Evolutionary conservation across 208 protist genomes (phyloP).

Genomic region (Tritrichomonas musculus): DNA sequence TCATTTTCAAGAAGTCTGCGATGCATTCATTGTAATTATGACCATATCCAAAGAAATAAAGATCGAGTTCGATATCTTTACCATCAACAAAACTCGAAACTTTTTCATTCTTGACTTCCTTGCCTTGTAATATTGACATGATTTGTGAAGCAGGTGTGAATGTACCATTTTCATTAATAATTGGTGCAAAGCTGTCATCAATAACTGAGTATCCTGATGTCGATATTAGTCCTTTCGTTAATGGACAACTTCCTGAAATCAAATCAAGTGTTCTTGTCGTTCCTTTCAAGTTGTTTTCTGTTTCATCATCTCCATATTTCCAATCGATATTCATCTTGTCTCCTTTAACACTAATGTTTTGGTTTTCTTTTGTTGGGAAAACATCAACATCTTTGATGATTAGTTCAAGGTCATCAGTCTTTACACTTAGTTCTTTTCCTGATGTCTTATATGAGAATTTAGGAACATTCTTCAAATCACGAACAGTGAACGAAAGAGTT

Average conservation of each 20-base stretch:
- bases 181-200: background rate
- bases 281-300: background rate
- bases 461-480: no score
- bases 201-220: background rate
- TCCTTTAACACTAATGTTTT: no score
- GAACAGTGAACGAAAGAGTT: background rate
- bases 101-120: no score
- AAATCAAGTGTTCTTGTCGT: background rate
- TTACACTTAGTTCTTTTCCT: background rate
- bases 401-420: background rate
- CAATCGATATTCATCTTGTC: no score
- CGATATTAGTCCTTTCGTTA: background rate
- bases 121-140: no score
- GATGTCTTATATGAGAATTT: no score
- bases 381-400: background rate
- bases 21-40: background rate
- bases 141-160: no score
- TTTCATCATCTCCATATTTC: no score
- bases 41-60: background rate
- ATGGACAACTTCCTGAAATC: background rate
- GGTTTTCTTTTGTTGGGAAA: no score
- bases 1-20: background rate
- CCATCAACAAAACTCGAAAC: no score
- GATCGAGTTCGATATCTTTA: no score
- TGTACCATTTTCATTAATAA: no score